Evolutionary conservation across 1,284 basidiomycete genomes (phyloP).

Genomic region (Chalciporus sp.): DNA sequence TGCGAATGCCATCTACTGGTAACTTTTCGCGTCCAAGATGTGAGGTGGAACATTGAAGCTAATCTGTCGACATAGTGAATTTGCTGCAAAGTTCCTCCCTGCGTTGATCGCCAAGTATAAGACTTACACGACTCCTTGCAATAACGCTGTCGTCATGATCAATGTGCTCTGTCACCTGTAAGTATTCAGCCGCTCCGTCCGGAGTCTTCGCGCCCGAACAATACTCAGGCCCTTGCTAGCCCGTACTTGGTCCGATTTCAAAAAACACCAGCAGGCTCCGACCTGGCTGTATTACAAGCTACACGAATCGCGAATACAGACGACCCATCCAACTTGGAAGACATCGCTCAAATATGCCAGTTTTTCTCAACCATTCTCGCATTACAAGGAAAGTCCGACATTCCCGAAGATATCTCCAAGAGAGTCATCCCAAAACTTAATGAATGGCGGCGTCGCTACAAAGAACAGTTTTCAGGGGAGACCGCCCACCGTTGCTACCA

Average conservation of each 20-base stretch:
- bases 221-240: conserved; percentile 18
- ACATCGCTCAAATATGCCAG: conserved; percentile 40
- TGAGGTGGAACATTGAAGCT: background rate
- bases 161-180: conserved; percentile 39
- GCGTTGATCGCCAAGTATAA: conserved; percentile 34
- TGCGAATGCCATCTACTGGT: conserved; percentile 28
- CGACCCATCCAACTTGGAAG: conserved; percentile 17
- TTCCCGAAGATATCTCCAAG: conserved; percentile 34
- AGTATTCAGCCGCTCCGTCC: background rate
- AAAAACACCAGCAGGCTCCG: conserved; percentile 31
- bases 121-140: conserved; percentile 26
- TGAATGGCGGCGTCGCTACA: conserved; percentile 33
- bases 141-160: conserved; percentile 33
- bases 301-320: conserved; percentile 34
- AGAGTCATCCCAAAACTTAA: conserved; percentile 35
- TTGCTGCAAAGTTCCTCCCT: conserved; percentile 42
- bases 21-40: background rate
- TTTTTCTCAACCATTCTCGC: conserved; percentile 43
- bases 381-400: conserved; percentile 35
- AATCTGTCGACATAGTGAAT: conserved; percentile 33
- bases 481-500: conserved; percentile 36
- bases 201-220: background rate
- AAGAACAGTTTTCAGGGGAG: conserved; percentile 24
- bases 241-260: conserved; percentile 44
- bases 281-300: conserved; percentile 39